Evolutionary conservation across 1,284 basidiomycete genomes (phyloP), one percentile per base, ranked within the genome.

Genomic region (Trichosporon coremiiforme): DNA sequence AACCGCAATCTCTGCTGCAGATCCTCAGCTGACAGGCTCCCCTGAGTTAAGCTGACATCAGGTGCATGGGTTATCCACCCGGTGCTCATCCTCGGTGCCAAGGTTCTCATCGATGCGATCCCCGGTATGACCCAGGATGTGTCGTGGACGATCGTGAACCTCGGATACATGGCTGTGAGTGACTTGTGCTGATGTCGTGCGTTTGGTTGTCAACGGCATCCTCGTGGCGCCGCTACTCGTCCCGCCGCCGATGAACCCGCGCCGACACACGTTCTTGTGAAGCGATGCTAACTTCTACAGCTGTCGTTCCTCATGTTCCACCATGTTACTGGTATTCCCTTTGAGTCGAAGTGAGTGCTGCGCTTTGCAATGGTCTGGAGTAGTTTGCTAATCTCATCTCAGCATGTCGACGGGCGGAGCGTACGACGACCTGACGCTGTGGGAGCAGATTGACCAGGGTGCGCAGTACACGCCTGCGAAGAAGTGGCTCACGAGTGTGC

Each of bases 361-460:
- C 50, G 50, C 13, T 13, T 9, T 8, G 36, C 12, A 35, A 53
- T 17, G 22, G 60, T 31, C 15, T 33, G 7, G 13, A 60, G 7
- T 6, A 35, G 33, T 15, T 33, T 36, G 64, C 69, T 73, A 65
- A 71, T 65, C 15, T 63, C 41, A 68, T 38, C 53, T 0, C 68
- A 83, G 80, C 17, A 73, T 82, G 71, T 79, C 79, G 87, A 94
- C 81, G 75, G 90, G 90, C 13, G 97, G 97, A 55, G 96, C 93
- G 5, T 99, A 97, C 84, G 96, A 99, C 82, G 93, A 98, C 76
- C 87, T 99, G 64, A 99, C 97, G 0, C 85, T 99, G 31, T 99
- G 96, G 96, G 96, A 99, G 82, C 96, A 99, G 87, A 99, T 99
- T 71, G 96, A 99, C 83, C 91, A 94, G 71, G 96, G 96, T 50